phyloP scores from a whole-genome alignment of 192 early-diverging fungal genomes.

The Neocallimastix lanati region DNA sequence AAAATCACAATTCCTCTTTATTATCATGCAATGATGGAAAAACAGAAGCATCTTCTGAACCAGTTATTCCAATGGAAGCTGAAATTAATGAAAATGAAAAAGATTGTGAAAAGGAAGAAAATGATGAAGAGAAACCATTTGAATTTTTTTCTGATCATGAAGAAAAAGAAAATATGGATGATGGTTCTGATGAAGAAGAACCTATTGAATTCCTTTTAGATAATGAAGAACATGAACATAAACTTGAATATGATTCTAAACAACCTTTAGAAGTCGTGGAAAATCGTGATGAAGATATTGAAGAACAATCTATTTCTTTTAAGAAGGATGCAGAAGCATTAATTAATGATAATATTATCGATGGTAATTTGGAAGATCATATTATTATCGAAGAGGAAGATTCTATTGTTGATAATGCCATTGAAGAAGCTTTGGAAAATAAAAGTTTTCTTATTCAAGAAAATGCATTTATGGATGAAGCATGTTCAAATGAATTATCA shows the following conservation, averaged over 20 bases:
- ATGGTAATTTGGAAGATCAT: not conserved
- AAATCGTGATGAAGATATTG: not conserved
- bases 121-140: not conserved
- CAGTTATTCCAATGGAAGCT: not conserved
- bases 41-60: no score
- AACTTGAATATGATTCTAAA: not conserved
- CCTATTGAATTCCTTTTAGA: not conserved
- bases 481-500: not conserved
- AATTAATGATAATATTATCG: not conserved
- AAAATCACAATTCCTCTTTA: no score
- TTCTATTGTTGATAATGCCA: not conserved
- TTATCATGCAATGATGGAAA: no score
- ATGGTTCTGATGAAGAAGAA: not conserved
- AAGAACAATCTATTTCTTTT: not conserved
- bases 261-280: no score
- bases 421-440: not conserved
- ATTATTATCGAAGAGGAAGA: not conserved
- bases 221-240: not conserved
- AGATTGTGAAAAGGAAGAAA: no score
- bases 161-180: not conserved
- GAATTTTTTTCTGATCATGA: not conserved
- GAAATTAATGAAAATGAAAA: not conserved
- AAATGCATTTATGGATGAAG: not conserved
- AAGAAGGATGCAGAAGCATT: not conserved
- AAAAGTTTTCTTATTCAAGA: not conserved